phyloP scores from a whole-genome alignment of 805 yeast genomes.

The Babjeviella inositovora region DNA sequence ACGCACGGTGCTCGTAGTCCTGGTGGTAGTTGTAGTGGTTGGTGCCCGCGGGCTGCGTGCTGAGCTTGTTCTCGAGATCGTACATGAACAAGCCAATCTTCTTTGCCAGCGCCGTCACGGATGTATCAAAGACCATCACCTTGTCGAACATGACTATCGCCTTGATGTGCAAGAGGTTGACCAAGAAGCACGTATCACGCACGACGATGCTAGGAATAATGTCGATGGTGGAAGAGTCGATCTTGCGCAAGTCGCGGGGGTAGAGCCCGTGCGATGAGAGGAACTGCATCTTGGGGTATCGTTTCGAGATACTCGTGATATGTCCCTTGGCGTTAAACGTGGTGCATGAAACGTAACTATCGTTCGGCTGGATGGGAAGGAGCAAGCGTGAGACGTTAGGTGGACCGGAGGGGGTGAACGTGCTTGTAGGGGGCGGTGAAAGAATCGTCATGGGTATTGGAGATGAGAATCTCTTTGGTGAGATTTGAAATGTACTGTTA shows the following conservation, averaged over 20 bases:
- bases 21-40: conserved; percentile 13
- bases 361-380: conserved; percentile 29
- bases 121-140: conserved; percentile 74
- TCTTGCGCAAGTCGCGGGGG: conserved; percentile 78
- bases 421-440: too few relatives aligned
- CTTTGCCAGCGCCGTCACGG: conserved; percentile 49
- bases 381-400: conserved; percentile 8
- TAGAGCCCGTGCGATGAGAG: conserved; percentile 56
- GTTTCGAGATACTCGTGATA: conserved; percentile 52
- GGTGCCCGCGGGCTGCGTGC: conserved; percentile 9
- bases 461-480: too few relatives aligned
- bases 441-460: too few relatives aligned
- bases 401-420: too few relatives aligned
- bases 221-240: conserved; percentile 59
- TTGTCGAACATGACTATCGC: conserved; percentile 73
- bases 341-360: conserved; percentile 58
- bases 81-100: conserved; percentile 67
- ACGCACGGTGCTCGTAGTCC: conserved; percentile 64
- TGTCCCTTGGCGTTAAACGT: conserved; percentile 59
- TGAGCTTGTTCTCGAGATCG: conserved; percentile 65
- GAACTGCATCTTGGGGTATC: conserved; percentile 59
- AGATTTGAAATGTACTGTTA: too few relatives aligned
- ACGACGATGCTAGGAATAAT: conserved; percentile 84
- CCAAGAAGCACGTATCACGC: conserved; percentile 58
- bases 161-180: conserved; percentile 75